Base-by-base conservation (phyloP, 2,329 filamentous ascomycete species). In the Trichoderma sp. region DNA sequence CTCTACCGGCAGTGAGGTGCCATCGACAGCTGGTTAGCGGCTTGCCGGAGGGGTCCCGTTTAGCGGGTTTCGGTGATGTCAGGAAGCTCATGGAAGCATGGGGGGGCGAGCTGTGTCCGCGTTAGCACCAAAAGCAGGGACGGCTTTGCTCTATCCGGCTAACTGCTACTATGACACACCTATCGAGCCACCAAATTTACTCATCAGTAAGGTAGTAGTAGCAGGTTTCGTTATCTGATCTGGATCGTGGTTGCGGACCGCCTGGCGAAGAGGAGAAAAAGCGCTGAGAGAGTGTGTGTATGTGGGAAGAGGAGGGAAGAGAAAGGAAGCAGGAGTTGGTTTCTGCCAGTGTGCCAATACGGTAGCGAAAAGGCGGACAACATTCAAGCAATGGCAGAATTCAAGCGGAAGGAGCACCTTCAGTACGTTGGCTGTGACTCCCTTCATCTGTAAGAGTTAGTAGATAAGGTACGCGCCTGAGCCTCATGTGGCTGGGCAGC, bases 31-130 rank as follows among this genome's bases (percentile, higher is more conserved):
- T 26, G 24, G 14, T 61, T 51, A 51, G 57, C 47, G 56, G 47
- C 47, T 44, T 43, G 58, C 45, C 45, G 47, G 58, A 61, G 58
- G 58, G 58, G 58, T 43, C 6, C 58, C 24, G 10, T 51, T 51
- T 61, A 51, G 58, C 34, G 58, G 58, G 47, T 26, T 24, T 44
- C 44, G 58, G 47, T 61, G 58, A 61, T 61, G 58, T 61, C 58
- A 61, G 47, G 24, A 41, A 21, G 45, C 30, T 19, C 30, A 24
- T 39, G n/a, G 24, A n/a, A 26, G 57, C 55, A 28, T 58, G 45
- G 28, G 55, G 55, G 24, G n/a, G 30, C 34, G 10, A 39, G 10
- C 21, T 48, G 44, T 15, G 21, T 26, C n/a, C 50, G 14, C 39
- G 55, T 58, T 30, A 57, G 55, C 24, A 57, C 41, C 43, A 12